Evolutionary conservation across 2,329 filamentous ascomycete species (phyloP), one percentile per base, ranked within the genome.

Genomic region (Epichloe typhina): DNA sequence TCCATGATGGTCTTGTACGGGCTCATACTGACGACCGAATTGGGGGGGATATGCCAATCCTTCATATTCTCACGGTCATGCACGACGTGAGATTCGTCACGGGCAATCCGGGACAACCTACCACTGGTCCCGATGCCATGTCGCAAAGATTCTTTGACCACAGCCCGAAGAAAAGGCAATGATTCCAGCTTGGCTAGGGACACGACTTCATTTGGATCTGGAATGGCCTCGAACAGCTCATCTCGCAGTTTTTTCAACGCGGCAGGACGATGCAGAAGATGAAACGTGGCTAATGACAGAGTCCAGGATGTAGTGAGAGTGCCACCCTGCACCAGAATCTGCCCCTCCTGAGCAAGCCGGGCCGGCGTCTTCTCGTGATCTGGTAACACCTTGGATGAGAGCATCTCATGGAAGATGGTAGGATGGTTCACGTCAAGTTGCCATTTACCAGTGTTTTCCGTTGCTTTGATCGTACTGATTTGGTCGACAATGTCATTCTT

Each of bases 141-240:
- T 6, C 76, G 69, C 56, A 77, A 63, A 0, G 71, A 64, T 59
- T 79, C 76, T 45, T 71, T 72, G 50, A 79, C 66, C 3, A 76
- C 71, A n/a, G 72, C 73, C 31, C 68, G 61, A 26, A 78, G 66
- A 54, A 75, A 77, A 0, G 67, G 67, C 31, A 71, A 57, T 40
- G 55, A 61, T 50, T 68, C 65, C 2, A 69, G 57, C 42, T 57
- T 54, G 3, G 62, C 57, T 12, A 66, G 53, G 5, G 64, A 55
- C 5, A 59, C 52, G 2, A 57, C 50, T 45, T 62, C 58, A 42
- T 61, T 52, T 11, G 60, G 56, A 40, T 67, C 56, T 1, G 66
- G 62, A 9, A 68, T 63, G 5, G 61, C 63, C 3, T 56, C 59
- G 44, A 65, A 65, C 8, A 69, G 60, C 53, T 68, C 66, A 50